These are phyloP conservation scores for Leccinum fibrillosum DNA, from an alignment of 768 basidiomycete genomes.

Conservation along the genomic window DNA sequence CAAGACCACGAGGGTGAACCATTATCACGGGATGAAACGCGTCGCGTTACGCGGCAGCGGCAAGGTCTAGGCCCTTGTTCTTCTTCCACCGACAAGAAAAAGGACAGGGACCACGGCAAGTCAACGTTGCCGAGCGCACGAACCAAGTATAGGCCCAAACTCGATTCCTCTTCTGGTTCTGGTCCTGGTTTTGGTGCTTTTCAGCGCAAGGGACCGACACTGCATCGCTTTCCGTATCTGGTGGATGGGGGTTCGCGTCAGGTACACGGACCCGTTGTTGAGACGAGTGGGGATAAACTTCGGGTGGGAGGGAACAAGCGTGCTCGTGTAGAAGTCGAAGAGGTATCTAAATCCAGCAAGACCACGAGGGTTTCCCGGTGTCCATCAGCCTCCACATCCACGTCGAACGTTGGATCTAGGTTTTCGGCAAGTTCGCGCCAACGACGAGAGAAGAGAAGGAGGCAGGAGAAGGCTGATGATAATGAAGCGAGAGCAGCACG, in stretches of 20 bases:
- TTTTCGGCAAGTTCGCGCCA: slow-evolving; percentile 4
- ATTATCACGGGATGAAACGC: slow-evolving; percentile 3
- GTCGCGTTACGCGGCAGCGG: slow-evolving; percentile 1
- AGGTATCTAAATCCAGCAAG: not conserved
- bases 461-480: not conserved
- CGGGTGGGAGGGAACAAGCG: not conserved
- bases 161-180: slow-evolving; percentile 1
- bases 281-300: slow-evolving; percentile 3
- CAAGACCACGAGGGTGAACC: slow-evolving; percentile 5
- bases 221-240: slow-evolving; percentile 19
- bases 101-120: not conserved
- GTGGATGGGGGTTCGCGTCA: slow-evolving; percentile 8
- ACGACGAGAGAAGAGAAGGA: slow-evolving; percentile 1
- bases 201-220: slow-evolving; percentile 16
- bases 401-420: not conserved
- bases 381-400: not conserved
- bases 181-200: not conserved
- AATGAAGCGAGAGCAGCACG: not conserved
- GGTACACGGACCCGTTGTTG: slow-evolving; percentile 3
- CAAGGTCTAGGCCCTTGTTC: not conserved
- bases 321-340: not conserved
- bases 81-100: not conserved
- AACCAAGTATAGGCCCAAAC: slow-evolving; percentile 29
- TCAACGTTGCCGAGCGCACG: slow-evolving; percentile 24
- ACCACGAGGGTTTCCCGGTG: not conserved